Percentiles rank a stretch among this genome's conserved stretches.
Conservation (phyloP, 2,329 filamentous ascomycete genomes). For the Penicillium aurantiogriseum region DNA sequence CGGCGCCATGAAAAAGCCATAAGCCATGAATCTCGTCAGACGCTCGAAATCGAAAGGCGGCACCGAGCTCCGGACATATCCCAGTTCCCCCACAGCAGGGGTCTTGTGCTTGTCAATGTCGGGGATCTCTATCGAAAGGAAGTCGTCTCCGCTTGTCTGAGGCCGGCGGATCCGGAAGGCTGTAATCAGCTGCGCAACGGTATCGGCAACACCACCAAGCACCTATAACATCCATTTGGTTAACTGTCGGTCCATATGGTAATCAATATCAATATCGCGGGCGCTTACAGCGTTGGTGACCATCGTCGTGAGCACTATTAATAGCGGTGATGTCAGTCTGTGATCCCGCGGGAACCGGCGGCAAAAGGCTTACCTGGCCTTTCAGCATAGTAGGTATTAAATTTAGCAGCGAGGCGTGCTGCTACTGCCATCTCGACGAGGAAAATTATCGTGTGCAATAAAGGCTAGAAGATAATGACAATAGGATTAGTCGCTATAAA, state of each 20-base stretch:
- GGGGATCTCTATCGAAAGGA: constrained; percentile 81
- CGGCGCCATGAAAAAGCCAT: constrained; percentile 94
- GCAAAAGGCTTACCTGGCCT: constrained; percentile 65
- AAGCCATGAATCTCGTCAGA: constrained; percentile 91
- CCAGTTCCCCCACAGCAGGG: constrained; percentile 62
- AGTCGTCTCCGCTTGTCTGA: constrained; percentile 61
- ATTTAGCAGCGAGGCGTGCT: constrained; percentile 77
- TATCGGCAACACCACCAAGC: constrained; percentile 92
- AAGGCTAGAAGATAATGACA: constrained; percentile 59
- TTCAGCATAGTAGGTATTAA: constrained; percentile 91
- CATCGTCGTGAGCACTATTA: constrained; percentile 90
- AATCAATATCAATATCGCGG: background rate
- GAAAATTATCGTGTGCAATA: constrained; percentile 81
- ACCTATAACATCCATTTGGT: constrained; percentile 49
- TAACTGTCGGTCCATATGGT: constrained; percentile 1
- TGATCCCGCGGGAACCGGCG: background rate
- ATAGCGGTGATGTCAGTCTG: constrained; percentile 18
- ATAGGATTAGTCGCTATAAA: constrained; percentile 13
- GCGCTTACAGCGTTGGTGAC: constrained; percentile 82
- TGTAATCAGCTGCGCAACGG: constrained; percentile 89
- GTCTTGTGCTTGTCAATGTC: constrained; percentile 81
- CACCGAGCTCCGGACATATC: constrained; percentile 62
- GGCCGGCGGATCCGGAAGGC: constrained; percentile 65
- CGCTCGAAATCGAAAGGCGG: constrained; percentile 95
- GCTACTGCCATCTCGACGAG: constrained; percentile 85